Percentiles rank a stretch among this genome's conserved stretches.
These are phyloP conservation scores for Aspergillus viridinutans DNA, from an alignment of 2,329 filamentous ascomycete genomes.

Conservation along the genomic window DNA sequence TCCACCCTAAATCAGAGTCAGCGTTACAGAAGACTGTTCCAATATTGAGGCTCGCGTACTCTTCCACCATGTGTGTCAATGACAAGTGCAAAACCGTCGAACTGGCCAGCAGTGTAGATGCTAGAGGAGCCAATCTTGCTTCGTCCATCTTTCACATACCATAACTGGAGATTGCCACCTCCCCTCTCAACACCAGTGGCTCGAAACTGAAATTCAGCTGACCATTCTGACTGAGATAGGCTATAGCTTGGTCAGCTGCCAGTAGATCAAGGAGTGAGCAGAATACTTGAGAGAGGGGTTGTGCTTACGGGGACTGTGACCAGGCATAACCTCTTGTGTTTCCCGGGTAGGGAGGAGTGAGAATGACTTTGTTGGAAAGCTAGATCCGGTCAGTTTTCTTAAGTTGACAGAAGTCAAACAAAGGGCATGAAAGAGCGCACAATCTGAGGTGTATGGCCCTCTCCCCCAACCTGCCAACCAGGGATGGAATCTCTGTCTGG, in stretches of 20 bases:
- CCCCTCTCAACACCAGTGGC: conserved; percentile 79
- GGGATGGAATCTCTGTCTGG: conserved; percentile 48
- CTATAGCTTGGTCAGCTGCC: conserved; percentile 24
- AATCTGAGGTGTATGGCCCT: conserved; percentile 54
- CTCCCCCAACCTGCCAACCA: conserved; percentile 53
- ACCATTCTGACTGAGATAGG: conserved; percentile 63
- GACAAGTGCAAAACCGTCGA: conserved; percentile 85
- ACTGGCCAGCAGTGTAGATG: conserved; percentile 77
- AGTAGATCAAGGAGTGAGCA: neutral
- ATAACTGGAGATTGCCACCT: conserved; percentile 87
- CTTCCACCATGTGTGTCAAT: conserved; percentile 76
- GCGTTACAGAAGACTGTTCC: conserved; percentile 1
- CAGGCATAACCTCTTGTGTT: conserved; percentile 81
- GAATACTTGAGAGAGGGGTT: neutral
- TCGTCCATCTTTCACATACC: conserved; percentile 72
- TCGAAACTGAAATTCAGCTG: conserved; percentile 80
- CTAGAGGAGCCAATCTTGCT: conserved; percentile 65
- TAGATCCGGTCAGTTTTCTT: conserved; percentile 19
- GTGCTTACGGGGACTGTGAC: conserved; percentile 56
- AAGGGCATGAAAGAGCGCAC: conserved; percentile 23
- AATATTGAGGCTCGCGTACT: conserved; percentile 29
- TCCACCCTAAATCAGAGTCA: conserved; percentile 51
- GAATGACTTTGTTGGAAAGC: conserved; percentile 85
- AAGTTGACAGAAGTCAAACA: neutral
- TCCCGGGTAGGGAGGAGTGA: conserved; percentile 84